Evolutionary conservation across 2,329 filamentous ascomycete species (phyloP), one percentile per base, ranked within the genome.

Genomic region (Neonectria punicea): DNA sequence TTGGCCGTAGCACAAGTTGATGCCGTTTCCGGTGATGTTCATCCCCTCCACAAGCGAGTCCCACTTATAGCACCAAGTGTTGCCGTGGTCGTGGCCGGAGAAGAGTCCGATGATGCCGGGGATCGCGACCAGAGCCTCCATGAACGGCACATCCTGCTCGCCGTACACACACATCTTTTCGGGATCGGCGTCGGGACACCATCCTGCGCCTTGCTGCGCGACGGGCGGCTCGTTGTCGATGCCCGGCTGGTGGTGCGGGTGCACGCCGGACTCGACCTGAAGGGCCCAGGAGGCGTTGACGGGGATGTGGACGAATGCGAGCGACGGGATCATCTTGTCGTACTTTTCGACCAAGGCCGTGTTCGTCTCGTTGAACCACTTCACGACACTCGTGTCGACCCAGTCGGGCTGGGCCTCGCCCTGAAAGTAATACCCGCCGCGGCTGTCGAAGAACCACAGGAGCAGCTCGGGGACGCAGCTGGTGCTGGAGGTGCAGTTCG

Each of bases 371-470:
- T 72, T 70, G 70, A 85, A 86, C 84, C 84, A 86, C 2, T 76
- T 64, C 0, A 83, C 83, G 11, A 84, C 83, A 9, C 74, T 76
- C 5, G 65, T 56, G 55, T 84, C 79, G 3, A 86, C 83, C 84
- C 84, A 86, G 62, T 81, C 78, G 70, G 47, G 74, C 60, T 14
- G 74, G 54, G 57, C 80, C 58, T 49, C 68, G 71, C 66, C 71
- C 63, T 84, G 83, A 70, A 84, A 87, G 53, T 81, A 79, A 56
- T 81, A 80, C 8, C 89, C 89, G 39, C 90, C 89, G 16, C 86
- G 82, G 60, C 83, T 87, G 72, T 93, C 91, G 70, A 93, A 92
- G 78, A 93, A 93, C 89, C 90, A 93, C 1, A 93, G 80, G 1
- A 93, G 72, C 34, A 85, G 68, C 51, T 79, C 78, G 0, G 83